A percentile compares a stretch with the other conserved stretches of the same genome.
phyloP scores from a whole-genome alignment of 2,329 filamentous ascomycete genomes.

The Monilinia vaccinii-corymbosi region DNA sequence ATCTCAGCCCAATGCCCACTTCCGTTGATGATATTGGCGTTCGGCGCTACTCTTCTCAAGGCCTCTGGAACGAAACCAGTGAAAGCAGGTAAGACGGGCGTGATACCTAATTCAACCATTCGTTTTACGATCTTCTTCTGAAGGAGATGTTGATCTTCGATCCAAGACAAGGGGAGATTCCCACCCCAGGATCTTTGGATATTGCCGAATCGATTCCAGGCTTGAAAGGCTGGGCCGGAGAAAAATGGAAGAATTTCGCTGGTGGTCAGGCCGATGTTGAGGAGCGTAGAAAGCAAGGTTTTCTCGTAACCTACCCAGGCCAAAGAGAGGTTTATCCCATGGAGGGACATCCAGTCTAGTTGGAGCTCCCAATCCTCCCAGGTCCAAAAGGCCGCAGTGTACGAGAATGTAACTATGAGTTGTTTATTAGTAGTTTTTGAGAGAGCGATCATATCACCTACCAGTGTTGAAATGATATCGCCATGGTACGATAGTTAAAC shows the following conservation, averaged over 20 bases:
- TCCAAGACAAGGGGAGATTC: constrained; percentile 36
- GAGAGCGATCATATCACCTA: constrained; percentile 13
- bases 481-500: constrained; percentile 36
- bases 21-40: constrained; percentile 36
- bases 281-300: constrained; percentile 40
- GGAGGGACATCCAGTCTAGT: constrained; percentile 43
- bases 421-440: not conserved
- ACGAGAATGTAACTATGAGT: constrained; percentile 40
- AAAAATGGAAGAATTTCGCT: constrained; percentile 38
- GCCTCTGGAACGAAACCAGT: constrained; percentile 40
- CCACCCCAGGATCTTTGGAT: constrained; percentile 42
- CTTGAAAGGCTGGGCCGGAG: constrained; percentile 41
- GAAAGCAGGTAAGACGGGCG: constrained; percentile 41
- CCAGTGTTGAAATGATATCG: constrained; percentile 43
- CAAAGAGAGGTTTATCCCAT: constrained; percentile 42
- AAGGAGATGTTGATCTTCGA: constrained; percentile 38
- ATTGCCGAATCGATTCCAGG: constrained; percentile 47
- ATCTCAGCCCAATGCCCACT: constrained; percentile 33
- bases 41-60: constrained; percentile 34
- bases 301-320: constrained; percentile 45
- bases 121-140: constrained; percentile 40
- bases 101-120: constrained; percentile 45
- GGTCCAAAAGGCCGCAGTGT: constrained; percentile 41
- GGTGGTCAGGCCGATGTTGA: constrained; percentile 36
- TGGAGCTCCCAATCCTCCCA: constrained; percentile 45